phyloP scores from a whole-genome alignment of 2,329 filamentous ascomycete species.

The Fonsecaea pugnacius region DNA sequence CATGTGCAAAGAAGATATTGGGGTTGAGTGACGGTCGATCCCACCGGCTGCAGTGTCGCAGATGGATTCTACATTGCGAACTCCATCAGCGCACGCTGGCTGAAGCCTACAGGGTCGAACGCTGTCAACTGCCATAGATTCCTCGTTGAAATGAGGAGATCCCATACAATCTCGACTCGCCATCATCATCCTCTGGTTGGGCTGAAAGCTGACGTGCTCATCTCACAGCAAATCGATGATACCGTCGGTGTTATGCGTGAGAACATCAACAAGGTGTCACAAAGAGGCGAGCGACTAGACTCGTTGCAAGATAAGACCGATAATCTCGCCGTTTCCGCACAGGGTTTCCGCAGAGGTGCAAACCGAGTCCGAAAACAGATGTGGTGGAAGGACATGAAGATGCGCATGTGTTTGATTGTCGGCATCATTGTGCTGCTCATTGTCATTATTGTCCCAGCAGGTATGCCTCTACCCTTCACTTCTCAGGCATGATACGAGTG shows the following conservation, averaged over 20 bases:
- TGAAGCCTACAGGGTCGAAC: neutral
- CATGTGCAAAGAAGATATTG: conserved; percentile 1
- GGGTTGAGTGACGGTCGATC: neutral
- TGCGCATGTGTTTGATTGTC: conserved; percentile 93
- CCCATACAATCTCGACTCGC: neutral
- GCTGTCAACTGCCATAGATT: neutral
- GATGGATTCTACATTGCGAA: neutral
- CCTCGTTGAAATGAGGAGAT: neutral
- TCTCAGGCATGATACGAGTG: neutral
- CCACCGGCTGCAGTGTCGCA: conserved; percentile 23
- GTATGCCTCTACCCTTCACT: conserved; percentile 58
- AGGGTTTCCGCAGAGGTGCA: conserved; percentile 93
- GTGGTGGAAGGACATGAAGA: conserved; percentile 99
- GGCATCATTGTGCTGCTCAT: conserved; percentile 90
- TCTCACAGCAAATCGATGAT: conserved; percentile 89
- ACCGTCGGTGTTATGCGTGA: conserved; percentile 94
- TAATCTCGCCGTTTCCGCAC: conserved; percentile 88
- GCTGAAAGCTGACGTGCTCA: conserved; percentile 9
- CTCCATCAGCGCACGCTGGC: neutral
- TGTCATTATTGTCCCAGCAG: conserved; percentile 90
- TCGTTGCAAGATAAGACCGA: conserved; percentile 89
- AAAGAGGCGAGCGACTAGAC: conserved; percentile 88
- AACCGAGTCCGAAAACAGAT: conserved; percentile 96
- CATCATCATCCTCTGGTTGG: neutral
- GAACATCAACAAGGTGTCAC: conserved; percentile 95